A percentile compares a stretch with the other conserved stretches of the same genome.
Evolutionary conservation across 1,284 basidiomycete genomes (phyloP).

Genomic region (Irpex lacteus): DNA sequence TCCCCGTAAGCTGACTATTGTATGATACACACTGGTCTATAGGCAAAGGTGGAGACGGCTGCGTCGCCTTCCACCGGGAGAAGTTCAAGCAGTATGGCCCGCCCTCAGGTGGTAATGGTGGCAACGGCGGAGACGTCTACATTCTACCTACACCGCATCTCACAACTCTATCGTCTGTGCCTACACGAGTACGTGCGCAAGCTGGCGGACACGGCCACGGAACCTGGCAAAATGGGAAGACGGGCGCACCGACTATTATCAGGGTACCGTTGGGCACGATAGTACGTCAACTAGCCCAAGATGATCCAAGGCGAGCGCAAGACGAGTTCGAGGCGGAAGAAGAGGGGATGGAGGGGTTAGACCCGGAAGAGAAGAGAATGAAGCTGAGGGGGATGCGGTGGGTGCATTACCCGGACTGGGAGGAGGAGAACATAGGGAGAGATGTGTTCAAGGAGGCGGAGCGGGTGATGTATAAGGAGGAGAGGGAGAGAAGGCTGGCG

Average conservation of each 20-base stretch:
- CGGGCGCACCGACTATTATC: constrained; percentile 71
- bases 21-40: neutral
- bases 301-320: constrained; percentile 57
- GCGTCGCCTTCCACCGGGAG: constrained; percentile 81
- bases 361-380: constrained; percentile 44
- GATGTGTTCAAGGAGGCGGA: constrained; percentile 79
- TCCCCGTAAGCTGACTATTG: constrained; percentile 9
- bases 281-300: constrained; percentile 68
- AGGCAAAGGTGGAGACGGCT: constrained; percentile 85
- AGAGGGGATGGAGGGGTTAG: constrained; percentile 52
- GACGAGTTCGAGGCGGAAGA: constrained; percentile 71
- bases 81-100: constrained; percentile 78
- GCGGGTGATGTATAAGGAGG: constrained; percentile 55
- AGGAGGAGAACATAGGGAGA: constrained; percentile 60
- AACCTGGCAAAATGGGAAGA: constrained; percentile 80
- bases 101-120: constrained; percentile 89
- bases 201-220: constrained; percentile 76
- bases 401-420: constrained; percentile 75
- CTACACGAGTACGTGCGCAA: constrained; percentile 64
- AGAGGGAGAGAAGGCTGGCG: constrained; percentile 53
- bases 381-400: constrained; percentile 69
- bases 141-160: constrained; percentile 74
- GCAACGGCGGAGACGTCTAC: constrained; percentile 84
- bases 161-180: constrained; percentile 74
- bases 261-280: constrained; percentile 88